A percentile compares a stretch with the other conserved stretches of the same genome.
phyloP scores from a whole-genome alignment of 2,329 filamentous ascomycete species.

The Colletotrichum theobromicola region DNA sequence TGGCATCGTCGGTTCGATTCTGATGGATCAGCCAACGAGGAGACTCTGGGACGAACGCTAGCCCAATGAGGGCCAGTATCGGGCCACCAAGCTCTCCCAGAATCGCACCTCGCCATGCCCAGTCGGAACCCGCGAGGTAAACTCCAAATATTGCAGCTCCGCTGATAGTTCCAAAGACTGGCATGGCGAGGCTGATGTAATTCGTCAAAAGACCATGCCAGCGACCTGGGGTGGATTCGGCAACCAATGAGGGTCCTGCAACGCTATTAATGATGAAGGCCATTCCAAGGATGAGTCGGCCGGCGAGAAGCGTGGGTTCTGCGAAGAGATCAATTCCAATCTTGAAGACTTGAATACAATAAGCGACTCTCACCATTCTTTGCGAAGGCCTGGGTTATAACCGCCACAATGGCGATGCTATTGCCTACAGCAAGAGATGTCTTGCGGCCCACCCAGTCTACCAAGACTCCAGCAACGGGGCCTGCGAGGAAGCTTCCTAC shows the following conservation, averaged over 20 bases:
- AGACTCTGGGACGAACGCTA: not conserved
- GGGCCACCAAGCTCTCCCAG: not conserved
- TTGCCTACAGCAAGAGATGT: not conserved
- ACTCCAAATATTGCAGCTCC: not conserved
- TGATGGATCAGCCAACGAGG: not conserved
- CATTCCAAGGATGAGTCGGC: not conserved
- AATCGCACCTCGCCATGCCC: not conserved
- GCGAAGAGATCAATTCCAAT: not conserved
- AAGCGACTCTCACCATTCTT: not conserved
- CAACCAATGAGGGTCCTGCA: not conserved
- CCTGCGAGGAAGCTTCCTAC: not conserved
- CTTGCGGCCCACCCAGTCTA: not conserved
- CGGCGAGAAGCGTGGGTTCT: not conserved
- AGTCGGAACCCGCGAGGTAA: not conserved
- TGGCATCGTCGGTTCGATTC: not conserved
- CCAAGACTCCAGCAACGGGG: not conserved
- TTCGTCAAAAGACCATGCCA: not conserved
- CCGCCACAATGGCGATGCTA: not conserved
- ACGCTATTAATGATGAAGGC: not conserved
- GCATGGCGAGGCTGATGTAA: not conserved
- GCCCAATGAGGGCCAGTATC: not conserved
- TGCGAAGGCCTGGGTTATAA: not conserved
- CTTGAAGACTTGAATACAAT: not conserved
- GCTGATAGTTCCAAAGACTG: not conserved
- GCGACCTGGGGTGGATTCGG: not conserved